Evolutionary conservation across 116 monocot species (phyloP).

Genomic region (Papilionanthe hybrid): DNA sequence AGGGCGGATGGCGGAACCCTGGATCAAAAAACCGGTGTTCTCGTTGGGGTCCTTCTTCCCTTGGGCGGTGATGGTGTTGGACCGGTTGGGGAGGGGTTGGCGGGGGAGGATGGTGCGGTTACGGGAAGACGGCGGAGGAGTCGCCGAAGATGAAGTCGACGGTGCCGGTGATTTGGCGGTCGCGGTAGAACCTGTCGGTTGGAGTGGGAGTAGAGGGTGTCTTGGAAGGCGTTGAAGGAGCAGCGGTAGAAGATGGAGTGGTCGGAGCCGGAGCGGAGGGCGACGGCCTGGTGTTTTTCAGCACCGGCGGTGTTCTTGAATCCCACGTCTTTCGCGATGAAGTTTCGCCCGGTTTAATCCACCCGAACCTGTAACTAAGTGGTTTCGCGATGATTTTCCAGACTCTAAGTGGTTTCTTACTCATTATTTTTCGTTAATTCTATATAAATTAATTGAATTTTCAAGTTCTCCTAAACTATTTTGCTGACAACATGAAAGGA

Average conservation of each 20-base stretch:
- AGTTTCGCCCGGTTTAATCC: slow-evolving; percentile 16
- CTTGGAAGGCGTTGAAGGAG: slow-evolving; percentile 55
- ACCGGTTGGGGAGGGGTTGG: slow-evolving; percentile 10
- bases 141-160: slow-evolving; percentile 69
- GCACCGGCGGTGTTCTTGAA: slow-evolving; percentile 72
- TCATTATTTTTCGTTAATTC: too few relatives aligned
- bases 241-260: slow-evolving; percentile 51
- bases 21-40: slow-evolving; percentile 48
- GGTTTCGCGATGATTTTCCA: too few relatives aligned
- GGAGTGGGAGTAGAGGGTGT: slow-evolving; percentile 54
- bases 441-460: too few relatives aligned
- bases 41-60: slow-evolving; percentile 42
- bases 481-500: too few relatives aligned
- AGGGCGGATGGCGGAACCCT: slow-evolving; percentile 25
- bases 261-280: slow-evolving; percentile 55
- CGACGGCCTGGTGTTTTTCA: slow-evolving; percentile 74
- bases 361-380: too few relatives aligned
- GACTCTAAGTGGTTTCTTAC: too few relatives aligned
- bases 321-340: slow-evolving; percentile 63
- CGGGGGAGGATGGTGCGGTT: slow-evolving; percentile 31
- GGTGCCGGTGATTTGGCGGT: slow-evolving; percentile 38
- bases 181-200: slow-evolving; percentile 50
- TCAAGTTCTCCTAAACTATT: too few relatives aligned
- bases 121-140: slow-evolving; percentile 46
- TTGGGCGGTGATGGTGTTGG: slow-evolving; percentile 45